phyloP scores from a whole-genome alignment of 805 yeast genomes.

The Cephaloascus albidus region DNA sequence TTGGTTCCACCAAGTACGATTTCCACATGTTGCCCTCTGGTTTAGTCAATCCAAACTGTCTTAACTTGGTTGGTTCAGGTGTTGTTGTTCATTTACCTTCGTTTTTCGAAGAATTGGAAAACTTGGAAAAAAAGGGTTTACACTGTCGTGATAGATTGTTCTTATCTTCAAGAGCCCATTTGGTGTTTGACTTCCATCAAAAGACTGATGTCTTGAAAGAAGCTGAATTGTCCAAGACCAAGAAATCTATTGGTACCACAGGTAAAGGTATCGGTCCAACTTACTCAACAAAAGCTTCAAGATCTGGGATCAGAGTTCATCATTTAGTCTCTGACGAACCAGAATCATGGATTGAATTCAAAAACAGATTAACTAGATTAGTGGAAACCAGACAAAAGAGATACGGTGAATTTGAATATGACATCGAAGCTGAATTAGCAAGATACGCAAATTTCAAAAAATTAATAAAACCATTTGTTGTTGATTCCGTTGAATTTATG shows the following conservation, averaged over 20 bases:
- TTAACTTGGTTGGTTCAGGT: slow-evolving; percentile 88
- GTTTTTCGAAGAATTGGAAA: slow-evolving; percentile 77
- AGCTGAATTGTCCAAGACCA: slow-evolving; percentile 71
- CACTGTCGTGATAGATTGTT: slow-evolving; percentile 69
- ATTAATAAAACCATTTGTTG: slow-evolving; percentile 77
- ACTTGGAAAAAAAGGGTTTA: slow-evolving; percentile 76
- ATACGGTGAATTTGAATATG: slow-evolving; percentile 89
- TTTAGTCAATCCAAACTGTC: slow-evolving; percentile 87
- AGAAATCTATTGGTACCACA: slow-evolving; percentile 91
- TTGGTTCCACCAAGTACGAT: slow-evolving; percentile 79
- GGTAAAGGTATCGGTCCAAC: slow-evolving; percentile 99
- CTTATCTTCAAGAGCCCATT: slow-evolving; percentile 87
- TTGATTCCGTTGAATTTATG: slow-evolving; percentile 82
- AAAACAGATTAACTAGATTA: slow-evolving; percentile 63
- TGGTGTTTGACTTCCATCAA: slow-evolving; percentile 97
- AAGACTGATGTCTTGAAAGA: slow-evolving; percentile 93
- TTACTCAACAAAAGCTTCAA: slow-evolving; percentile 90
- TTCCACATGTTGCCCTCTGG: slow-evolving; percentile 99
- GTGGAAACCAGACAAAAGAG: slow-evolving; percentile 77
- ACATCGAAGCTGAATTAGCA: slow-evolving; percentile 69
- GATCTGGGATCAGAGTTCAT: slow-evolving; percentile 95
- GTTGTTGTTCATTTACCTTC: slow-evolving; percentile 95
- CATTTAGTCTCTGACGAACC: slow-evolving; percentile 87
- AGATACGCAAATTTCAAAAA: slow-evolving; percentile 71
- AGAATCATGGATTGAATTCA: slow-evolving; percentile 90